phyloP scores from a whole-genome alignment of 1,284 basidiomycete genomes.

The Trichosporon faecale region DNA sequence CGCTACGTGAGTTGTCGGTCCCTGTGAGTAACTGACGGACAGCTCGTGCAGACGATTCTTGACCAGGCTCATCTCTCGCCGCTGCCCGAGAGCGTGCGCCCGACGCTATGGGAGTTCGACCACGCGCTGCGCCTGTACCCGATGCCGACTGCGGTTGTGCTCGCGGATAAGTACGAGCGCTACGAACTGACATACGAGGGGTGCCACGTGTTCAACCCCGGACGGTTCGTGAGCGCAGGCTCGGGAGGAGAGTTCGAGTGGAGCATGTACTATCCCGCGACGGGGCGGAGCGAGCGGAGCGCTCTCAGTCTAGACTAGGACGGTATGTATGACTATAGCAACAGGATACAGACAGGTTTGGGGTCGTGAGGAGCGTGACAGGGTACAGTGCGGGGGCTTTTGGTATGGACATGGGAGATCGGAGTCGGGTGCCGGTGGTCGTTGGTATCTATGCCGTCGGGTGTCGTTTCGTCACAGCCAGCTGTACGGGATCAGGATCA shows the following conservation, averaged over 20 bases:
- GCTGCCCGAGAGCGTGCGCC: constrained; percentile 75
- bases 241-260: constrained; percentile 63
- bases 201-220: constrained; percentile 98
- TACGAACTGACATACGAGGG: constrained; percentile 97
- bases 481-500: neutral
- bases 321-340: constrained; percentile 3
- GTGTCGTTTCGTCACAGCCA: neutral
- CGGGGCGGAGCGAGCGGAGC: constrained; percentile 48
- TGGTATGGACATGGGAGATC: neutral
- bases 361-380: neutral
- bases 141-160: constrained; percentile 85
- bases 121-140: constrained; percentile 91
- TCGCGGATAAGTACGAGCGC: constrained; percentile 94
- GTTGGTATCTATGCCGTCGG: neutral
- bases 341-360: neutral
- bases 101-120: constrained; percentile 86
- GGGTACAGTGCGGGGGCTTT: neutral
- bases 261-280: constrained; percentile 76
- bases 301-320: constrained; percentile 23
- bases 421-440: neutral
- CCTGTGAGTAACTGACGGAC: neutral
- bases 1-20: constrained; percentile 64
- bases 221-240: constrained; percentile 70
- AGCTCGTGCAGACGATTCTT: constrained; percentile 90
- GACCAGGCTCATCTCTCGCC: constrained; percentile 91